These are phyloP conservation scores for Ustilago tritici DNA, from an alignment of 1,284 basidiomycete genomes.

Conservation along the genomic window DNA sequence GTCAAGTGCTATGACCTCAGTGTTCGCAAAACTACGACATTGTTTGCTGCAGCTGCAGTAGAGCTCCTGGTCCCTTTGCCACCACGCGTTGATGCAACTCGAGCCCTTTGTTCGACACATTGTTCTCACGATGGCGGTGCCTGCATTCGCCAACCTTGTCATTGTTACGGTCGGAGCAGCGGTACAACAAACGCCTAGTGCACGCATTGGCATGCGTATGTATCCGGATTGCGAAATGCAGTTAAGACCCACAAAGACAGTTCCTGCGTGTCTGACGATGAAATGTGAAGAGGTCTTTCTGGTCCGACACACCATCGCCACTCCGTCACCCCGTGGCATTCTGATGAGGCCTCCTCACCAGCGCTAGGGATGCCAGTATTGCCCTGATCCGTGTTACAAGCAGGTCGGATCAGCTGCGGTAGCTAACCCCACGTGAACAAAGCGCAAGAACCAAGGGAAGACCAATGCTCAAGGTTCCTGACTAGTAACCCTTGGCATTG, in stretches of 20 bases:
- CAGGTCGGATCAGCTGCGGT: too few species aligned
- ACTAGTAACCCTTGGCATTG: background rate
- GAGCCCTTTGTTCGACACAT: background rate
- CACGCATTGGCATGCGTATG: too few species aligned
- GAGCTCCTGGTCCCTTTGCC: background rate
- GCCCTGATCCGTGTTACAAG: background rate
- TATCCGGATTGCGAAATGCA: too few species aligned
- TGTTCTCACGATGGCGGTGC: background rate
- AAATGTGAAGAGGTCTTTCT: background rate
- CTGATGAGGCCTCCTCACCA: background rate
- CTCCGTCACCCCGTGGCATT: background rate
- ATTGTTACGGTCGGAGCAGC: background rate
- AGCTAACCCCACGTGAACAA: background rate
- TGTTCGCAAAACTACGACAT: background rate
- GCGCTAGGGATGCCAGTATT: background rate
- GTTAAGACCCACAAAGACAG: background rate
- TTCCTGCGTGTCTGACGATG: background rate
- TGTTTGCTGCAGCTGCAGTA: background rate
- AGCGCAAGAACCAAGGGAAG: background rate
- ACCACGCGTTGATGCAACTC: conserved; percentile 1
- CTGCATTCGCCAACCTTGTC: background rate
- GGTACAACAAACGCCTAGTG: too few species aligned
- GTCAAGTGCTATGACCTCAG: background rate
- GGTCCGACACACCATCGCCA: background rate
- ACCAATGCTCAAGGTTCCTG: background rate